Evolutionary conservation across 164 flowering plant species (phyloP), one percentile per base, ranked within the genome.

Genomic region (Nelumbo lutea): DNA sequence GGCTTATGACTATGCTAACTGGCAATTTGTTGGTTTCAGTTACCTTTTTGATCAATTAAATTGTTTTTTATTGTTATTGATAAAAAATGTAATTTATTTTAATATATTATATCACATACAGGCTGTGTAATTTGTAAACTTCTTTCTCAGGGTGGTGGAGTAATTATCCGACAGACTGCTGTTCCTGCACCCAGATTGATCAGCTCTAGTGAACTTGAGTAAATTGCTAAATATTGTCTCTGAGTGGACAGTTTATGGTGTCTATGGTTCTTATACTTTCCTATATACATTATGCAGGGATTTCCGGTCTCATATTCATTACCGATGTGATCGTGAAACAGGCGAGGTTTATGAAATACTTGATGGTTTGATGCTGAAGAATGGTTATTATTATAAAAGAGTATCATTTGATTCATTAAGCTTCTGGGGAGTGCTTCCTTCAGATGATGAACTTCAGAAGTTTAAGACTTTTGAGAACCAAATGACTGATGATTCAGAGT

Each of bases 331-430:
- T 69, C 89, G 92, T 70, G 91, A 83, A 45, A 86, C 92, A 42
- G 88, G 87, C 42, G 68, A 63, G 67, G 10, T 62, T 55, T 90
- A 79, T 82, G 89, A 93, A 73, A 50, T 84, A 69, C 79, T 96
- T 74, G 95, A 87, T 84, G 90, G 93, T 46, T 60, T 88, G 80
- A 86, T 84, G 97, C 86, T 96, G 60, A 96, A 93, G 73, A 90
- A 91, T 85, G 99, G 99, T 40, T 93, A 72, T 80, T 50, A 93
- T 65, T 93, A 82, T 76, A 96, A 96, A 71, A 96, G 82, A 78
- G 80, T 96, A 8, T 74, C 93, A n/a, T 10, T 93, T 40, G 95
- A 87, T 72, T 90, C 98, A 46, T 78, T 96, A 70, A 84, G 70
- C 68, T 83, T 66, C 72, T 81, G 81, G 79, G 86, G 83, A 59